Base-by-base conservation (phyloP, 1,284 basidiomycete species). In the Thecaphora thlaspeos region DNA sequence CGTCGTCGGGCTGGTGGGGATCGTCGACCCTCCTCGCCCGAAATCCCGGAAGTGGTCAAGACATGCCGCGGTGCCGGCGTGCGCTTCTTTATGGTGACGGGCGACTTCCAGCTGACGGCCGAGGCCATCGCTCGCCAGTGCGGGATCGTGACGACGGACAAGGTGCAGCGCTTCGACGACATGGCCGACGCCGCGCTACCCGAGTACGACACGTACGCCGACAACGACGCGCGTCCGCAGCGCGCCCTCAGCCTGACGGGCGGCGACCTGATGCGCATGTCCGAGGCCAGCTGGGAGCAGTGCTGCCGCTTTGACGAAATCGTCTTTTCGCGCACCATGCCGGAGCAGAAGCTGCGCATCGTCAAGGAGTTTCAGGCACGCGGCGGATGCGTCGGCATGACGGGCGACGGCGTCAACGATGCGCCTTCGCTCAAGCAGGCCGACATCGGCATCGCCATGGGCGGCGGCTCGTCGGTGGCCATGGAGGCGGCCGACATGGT, bases 381-480 rank as follows among this genome's bases (percentile, higher is more conserved):
- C 3, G 82, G 82, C 41, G 82, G 82, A 46, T 79, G 82, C 11
- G 84, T 86, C 23, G 84, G 81, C n/a, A 80, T 82, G 66, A 84
- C 84, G 2, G 85, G 87, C 22, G 86, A 88, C 66, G 86, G 86
- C 17, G 85, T 87, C 17, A 87, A 88, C 65, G 86, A 88, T 63
- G 84, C 85, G 0, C 85, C 87, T 7, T 68, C 32, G 3, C 57
- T 80, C 36, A 79, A 77, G 55, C 77, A 78, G 34, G 82, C 82
- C 0, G 76, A 82, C 52, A 77, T 82, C 36, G 81, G 82, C 18
- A 81, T 82, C 19, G 81, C 81, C 2, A 81, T 82, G 70, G 81
- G 80, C 1, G 78, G 76, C 10, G 81, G 81, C 7, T 79, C 76
- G 21, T 81, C 80, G 47, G 73, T 78, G 28, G 72, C 76, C 19